These are phyloP conservation scores for Mortierella claussenii DNA, from an alignment of 192 early-diverging fungal species.

Conservation along the genomic window DNA sequence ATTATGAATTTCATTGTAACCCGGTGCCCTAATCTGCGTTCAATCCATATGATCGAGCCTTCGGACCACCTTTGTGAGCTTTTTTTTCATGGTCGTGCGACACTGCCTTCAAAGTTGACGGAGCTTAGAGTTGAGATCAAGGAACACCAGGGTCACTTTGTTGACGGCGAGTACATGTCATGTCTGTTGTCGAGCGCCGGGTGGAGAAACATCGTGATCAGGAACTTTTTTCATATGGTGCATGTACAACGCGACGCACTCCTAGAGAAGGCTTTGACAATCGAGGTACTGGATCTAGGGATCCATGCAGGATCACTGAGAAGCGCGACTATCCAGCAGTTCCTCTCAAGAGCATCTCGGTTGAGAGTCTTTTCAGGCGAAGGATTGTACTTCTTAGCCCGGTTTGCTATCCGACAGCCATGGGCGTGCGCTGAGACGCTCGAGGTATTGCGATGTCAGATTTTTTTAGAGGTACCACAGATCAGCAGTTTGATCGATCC, in stretches of 20 bases:
- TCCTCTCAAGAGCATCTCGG: background rate
- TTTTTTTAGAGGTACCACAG: background rate
- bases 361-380: constrained; percentile 4
- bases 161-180: background rate
- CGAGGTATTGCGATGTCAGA: constrained; percentile 7
- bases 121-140: background rate
- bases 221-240: no score
- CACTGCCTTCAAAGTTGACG: background rate
- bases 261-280: no score
- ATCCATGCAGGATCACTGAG: background rate
- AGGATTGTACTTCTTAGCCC: constrained; percentile 2
- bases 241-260: no score
- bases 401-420: background rate
- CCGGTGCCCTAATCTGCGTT: background rate
- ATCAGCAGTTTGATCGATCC: background rate
- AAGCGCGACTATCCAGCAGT: background rate
- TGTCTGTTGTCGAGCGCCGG: background rate
- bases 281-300: background rate
- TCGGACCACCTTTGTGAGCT: constrained; percentile 1
- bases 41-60: background rate
- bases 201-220: background rate
- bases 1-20: background rate
- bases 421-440: constrained; percentile 6
- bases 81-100: background rate
- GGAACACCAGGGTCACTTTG: background rate